Base-by-base conservation (phyloP, 75 land plant genomes). In the Pseudotsuga menziesii region DNA sequence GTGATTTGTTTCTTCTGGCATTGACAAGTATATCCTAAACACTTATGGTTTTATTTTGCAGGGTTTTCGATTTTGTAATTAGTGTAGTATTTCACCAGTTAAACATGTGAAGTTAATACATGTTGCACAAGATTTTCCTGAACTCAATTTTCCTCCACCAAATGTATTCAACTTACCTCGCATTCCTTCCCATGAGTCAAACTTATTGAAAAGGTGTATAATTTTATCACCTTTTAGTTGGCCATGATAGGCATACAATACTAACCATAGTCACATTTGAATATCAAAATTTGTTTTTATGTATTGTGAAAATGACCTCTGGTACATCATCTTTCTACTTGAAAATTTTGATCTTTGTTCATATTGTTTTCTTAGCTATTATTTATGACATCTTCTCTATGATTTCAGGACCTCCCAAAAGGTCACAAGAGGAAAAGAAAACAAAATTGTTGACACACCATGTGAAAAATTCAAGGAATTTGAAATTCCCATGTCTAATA, bases 51-150 rank as follows among this genome's bases (percentile, higher is more conserved):
- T 54, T 23, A 54, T 26, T 27, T 20, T 80, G 85, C 85, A 91
- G 93, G 96, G 89, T 32, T 93, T 93, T 32, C 93, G 91, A 3
- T 84, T 91, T 13, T 94, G 90, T 76, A 90, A 84, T 79, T 94
- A 79, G 79, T 88, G 84, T 73, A 94, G 74, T 67, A 87, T 94
- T 55, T 94, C 94, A 60, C 97, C 97, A 15, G 91, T 94, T 58
- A 88, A 91, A 81, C 92, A 87, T 2, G 87, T 89, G 6, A 94
- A 87, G 69, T 85, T 90, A 26, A 29, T 69, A 61, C 90, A 86
- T 57, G 79, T 75, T 25, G 72, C 81, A 29, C 97, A 94, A 27
- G 79, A 88, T 39, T 85, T 85, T 75, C 84, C 84, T 32, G 73
- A 91, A 17, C 88, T 94, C 6, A 92, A 66, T 82, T 90, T 88